A percentile compares a stretch with the other conserved stretches of the same genome.
Evolutionary conservation across 129 eudicot species (phyloP).

Genomic region (Tanacetum coccineum): DNA sequence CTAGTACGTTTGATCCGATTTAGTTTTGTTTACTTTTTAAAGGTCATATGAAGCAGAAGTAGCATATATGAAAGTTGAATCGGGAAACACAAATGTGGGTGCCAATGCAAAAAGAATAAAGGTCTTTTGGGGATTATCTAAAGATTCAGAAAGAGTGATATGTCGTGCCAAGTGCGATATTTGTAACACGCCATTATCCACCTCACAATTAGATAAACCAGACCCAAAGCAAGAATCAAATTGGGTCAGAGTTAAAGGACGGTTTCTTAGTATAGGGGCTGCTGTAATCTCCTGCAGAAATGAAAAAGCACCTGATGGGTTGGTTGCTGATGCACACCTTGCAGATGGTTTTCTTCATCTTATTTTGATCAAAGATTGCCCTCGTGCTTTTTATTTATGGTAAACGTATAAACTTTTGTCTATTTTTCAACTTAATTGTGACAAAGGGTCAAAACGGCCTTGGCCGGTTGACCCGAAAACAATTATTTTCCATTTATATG

Average conservation of each 20-base stretch:
- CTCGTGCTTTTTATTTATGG: conserved; percentile 76
- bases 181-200: conserved; percentile 36
- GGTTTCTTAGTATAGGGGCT: conserved; percentile 87
- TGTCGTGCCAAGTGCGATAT: conserved; percentile 78
- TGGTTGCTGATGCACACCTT: conserved; percentile 98
- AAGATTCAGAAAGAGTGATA: conserved; percentile 41
- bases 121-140: conserved; percentile 42
- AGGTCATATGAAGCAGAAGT: conserved; percentile 96
- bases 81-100: conserved; percentile 38
- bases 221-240: conserved; percentile 42
- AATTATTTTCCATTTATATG: background rate
- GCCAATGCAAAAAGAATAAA: conserved; percentile 32
- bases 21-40: conserved; percentile 8
- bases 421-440: background rate
- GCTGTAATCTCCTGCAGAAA: conserved; percentile 96
- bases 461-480: background rate
- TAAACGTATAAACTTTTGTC: conserved; percentile 21
- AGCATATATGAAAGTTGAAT: conserved; percentile 61
- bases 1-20: background rate
- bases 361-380: conserved; percentile 80
- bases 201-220: conserved; percentile 18
- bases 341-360: conserved; percentile 92
- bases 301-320: conserved; percentile 95
- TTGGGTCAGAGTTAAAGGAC: conserved; percentile 73
- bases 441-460: background rate